Conservation (phyloP, 306 rosid species). For the Purshia tridentata region DNA sequence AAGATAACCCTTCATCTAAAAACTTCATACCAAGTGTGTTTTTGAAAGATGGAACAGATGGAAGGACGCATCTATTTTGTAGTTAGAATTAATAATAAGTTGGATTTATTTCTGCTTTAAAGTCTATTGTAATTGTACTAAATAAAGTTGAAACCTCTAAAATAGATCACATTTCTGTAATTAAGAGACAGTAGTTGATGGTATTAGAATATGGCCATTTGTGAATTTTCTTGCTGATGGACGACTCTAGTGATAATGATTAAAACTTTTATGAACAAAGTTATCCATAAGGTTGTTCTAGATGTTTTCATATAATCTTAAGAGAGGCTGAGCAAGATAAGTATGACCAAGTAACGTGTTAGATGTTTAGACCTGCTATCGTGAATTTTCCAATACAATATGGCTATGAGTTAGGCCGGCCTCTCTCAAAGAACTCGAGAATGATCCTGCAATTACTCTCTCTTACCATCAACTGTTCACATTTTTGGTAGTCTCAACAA, state of each 20-base stretch:
- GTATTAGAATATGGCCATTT: neutral
- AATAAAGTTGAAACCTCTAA: constrained; percentile 3
- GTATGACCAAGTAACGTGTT: neutral
- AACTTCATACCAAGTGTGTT: neutral
- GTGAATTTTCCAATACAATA: neutral
- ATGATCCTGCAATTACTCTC: neutral
- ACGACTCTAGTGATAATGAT: neutral
- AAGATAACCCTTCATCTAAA: neutral
- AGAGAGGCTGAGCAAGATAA: neutral
- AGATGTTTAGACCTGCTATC: neutral
- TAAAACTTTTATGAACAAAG: neutral
- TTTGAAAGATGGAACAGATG: neutral
- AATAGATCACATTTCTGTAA: neutral
- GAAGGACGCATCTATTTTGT: neutral
- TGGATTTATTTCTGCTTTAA: neutral
- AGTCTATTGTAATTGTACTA: neutral
- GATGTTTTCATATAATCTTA: neutral
- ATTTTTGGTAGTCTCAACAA: neutral
- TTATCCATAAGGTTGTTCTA: neutral
- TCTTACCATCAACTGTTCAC: neutral
- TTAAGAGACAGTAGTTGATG: neutral
- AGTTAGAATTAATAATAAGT: neutral
- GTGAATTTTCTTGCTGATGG: neutral
- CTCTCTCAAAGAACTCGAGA: neutral
- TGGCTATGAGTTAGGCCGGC: neutral